A percentile compares a stretch with the other conserved stretches of the same genome.
These are phyloP conservation scores for Cyberlindnera veronae DNA, from an alignment of 805 yeast species.

Conservation along the genomic window DNA sequence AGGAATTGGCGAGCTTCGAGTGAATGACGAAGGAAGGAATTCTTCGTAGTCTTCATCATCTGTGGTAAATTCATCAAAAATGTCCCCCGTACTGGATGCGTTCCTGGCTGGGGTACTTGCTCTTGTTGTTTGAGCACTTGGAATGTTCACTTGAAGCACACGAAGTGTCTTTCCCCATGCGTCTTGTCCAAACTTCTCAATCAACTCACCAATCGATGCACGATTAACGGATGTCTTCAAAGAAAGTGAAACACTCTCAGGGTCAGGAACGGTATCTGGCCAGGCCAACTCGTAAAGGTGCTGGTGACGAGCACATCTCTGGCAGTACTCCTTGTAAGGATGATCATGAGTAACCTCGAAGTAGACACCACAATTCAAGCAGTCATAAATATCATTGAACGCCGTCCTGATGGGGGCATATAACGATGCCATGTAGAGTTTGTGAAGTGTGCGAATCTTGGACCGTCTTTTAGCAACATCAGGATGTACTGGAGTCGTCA, in stretches of 20 bases:
- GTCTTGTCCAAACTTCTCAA: background rate
- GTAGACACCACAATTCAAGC: constrained; percentile 30
- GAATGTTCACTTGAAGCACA: background rate
- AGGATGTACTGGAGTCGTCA: background rate
- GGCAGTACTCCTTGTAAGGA: constrained; percentile 22
- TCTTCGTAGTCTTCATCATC: no score
- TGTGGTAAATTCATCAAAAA: no score
- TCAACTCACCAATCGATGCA: constrained; percentile 9
- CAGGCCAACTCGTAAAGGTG: constrained; percentile 25
- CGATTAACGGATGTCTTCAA: constrained; percentile 7
- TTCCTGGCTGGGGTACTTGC: no score
- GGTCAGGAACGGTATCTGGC: constrained; percentile 22
- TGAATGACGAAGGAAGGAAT: no score
- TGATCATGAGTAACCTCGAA: constrained; percentile 11
- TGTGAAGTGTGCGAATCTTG: constrained; percentile 23
- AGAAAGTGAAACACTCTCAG: background rate
- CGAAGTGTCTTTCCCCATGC: background rate
- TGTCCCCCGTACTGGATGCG: no score
- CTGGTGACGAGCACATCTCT: constrained; percentile 28
- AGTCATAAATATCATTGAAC: constrained; percentile 22
- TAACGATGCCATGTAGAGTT: constrained; percentile 14
- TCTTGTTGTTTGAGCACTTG: background rate
- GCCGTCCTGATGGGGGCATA: constrained; percentile 8
- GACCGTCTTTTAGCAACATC: constrained; percentile 9
- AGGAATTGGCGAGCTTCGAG: no score